Evolutionary conservation across 495 filamentous ascomycete genomes (phyloP).

Genomic region (Staphylotrichum tortipilum): DNA sequence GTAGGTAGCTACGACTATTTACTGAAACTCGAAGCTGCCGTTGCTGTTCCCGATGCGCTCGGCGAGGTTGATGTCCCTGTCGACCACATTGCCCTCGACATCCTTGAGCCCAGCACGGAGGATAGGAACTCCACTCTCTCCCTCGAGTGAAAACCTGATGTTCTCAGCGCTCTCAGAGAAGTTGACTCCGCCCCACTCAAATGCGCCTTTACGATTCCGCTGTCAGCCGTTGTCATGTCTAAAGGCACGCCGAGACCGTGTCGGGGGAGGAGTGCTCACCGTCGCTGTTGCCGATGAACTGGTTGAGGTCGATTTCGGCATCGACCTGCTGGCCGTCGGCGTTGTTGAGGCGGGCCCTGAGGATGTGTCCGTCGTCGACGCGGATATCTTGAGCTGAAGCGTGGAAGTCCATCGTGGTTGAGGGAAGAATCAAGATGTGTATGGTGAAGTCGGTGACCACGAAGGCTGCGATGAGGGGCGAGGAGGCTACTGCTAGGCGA

Average conservation of each 20-base stretch:
- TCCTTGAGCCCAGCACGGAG: constrained; percentile 20
- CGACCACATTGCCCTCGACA: constrained; percentile 1
- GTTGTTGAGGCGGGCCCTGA: constrained; percentile 27
- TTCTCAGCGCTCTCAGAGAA: constrained; percentile 34
- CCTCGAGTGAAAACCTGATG: constrained; percentile 34
- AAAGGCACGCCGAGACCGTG: too few species aligned
- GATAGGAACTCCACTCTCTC: constrained; percentile 24
- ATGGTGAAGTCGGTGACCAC: background rate
- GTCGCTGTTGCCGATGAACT: constrained; percentile 36
- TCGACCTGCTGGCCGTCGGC: constrained; percentile 25
- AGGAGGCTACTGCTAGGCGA: too few species aligned
- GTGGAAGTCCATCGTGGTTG: constrained; percentile 35
- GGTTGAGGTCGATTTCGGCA: constrained; percentile 35
- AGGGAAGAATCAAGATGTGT: background rate
- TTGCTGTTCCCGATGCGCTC: constrained; percentile 24
- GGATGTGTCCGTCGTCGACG: constrained; percentile 36
- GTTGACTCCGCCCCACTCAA: constrained; percentile 37
- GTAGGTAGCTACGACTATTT: too few species aligned
- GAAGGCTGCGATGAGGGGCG: background rate
- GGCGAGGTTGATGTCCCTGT: constrained; percentile 21
- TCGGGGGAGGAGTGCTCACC: too few species aligned
- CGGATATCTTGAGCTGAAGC: constrained; percentile 26
- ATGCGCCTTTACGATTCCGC: constrained; percentile 33
- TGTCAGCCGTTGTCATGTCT: too few species aligned
- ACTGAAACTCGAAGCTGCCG: constrained; percentile 19